Percentiles rank a stretch among this genome's conserved stretches.
Conservation (phyloP, 345 rosid species). For the Pseudoturritis turrita region DNA sequence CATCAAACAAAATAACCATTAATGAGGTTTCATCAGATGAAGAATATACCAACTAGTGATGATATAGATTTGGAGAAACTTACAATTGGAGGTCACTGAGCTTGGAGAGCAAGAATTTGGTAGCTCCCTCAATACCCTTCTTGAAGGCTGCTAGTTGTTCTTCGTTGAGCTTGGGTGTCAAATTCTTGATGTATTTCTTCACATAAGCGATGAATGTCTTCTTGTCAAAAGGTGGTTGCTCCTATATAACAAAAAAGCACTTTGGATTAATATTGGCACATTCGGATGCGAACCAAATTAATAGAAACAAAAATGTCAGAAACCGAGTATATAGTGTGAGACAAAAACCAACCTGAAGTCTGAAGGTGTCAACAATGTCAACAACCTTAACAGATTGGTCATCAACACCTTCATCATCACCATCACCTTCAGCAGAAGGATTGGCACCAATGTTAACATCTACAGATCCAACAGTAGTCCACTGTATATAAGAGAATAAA, state of each 20-base stretch:
- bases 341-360: slow-evolving; percentile 72
- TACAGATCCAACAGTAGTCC: slow-evolving; percentile 77
- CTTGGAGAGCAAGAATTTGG: slow-evolving; percentile 78
- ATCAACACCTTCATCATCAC: slow-evolving; percentile 87
- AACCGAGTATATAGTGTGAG: background rate
- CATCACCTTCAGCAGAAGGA: slow-evolving; percentile 91
- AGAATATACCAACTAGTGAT: background rate
- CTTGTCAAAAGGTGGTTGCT: slow-evolving; percentile 92
- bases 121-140: slow-evolving; percentile 88
- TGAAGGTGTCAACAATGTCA: slow-evolving; percentile 96
- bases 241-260: slow-evolving; percentile 38
- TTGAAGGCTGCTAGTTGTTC: slow-evolving; percentile 58
- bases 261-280: background rate
- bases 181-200: slow-evolving; percentile 69
- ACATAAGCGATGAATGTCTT: slow-evolving; percentile 63
- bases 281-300: background rate
- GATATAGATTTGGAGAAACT: slow-evolving; percentile 17
- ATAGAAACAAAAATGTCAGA: background rate
- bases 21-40: background rate
- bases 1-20: background rate
- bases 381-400: slow-evolving; percentile 77
- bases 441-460: slow-evolving; percentile 92
- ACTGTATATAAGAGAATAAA: slow-evolving; percentile 36
- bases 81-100: slow-evolving; percentile 89
- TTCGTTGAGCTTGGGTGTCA: slow-evolving; percentile 54